These are phyloP conservation scores for Tothia fuscella DNA, from an alignment of 2,329 filamentous ascomycete species.

Conservation along the genomic window DNA sequence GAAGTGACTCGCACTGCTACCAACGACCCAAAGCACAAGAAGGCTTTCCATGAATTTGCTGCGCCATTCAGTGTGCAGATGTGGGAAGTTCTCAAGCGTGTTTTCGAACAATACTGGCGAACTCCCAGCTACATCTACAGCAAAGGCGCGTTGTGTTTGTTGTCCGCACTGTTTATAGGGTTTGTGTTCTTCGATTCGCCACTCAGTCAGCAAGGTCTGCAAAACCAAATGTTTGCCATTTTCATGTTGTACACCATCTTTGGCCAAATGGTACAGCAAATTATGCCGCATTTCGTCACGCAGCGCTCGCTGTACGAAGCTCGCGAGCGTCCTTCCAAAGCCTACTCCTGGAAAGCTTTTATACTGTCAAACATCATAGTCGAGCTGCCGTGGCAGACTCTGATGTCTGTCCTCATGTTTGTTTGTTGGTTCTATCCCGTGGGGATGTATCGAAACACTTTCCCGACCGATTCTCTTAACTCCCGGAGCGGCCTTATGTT, in stretches of 20 bases:
- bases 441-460: conserved; percentile 58
- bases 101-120: conserved; percentile 89
- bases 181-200: conserved; percentile 67
- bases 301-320: conserved; percentile 76
- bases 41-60: conserved; percentile 65
- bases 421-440: conserved; percentile 80
- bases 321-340: conserved; percentile 71
- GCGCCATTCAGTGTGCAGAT: conserved; percentile 61
- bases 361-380: conserved; percentile 74
- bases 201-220: conserved; percentile 62
- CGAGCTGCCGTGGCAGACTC: conserved; percentile 72
- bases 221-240: conserved; percentile 78
- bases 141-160: conserved; percentile 53
- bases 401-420: conserved; percentile 67
- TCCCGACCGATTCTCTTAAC: conserved; percentile 44
- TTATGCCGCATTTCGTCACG: conserved; percentile 76
- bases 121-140: conserved; percentile 82
- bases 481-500: conserved; percentile 71
- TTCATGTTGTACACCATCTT: conserved; percentile 77
- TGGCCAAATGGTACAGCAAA: conserved; percentile 64
- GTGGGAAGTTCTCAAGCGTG: conserved; percentile 54
- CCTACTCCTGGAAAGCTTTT: conserved; percentile 77
- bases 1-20: conserved; percentile 27
- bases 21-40: conserved; percentile 37
- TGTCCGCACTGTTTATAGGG: conserved; percentile 60